Evolutionary conservation across 23 red algal genomes (phyloP).

Genomic region (Gracilaria vermiculophylla): DNA sequence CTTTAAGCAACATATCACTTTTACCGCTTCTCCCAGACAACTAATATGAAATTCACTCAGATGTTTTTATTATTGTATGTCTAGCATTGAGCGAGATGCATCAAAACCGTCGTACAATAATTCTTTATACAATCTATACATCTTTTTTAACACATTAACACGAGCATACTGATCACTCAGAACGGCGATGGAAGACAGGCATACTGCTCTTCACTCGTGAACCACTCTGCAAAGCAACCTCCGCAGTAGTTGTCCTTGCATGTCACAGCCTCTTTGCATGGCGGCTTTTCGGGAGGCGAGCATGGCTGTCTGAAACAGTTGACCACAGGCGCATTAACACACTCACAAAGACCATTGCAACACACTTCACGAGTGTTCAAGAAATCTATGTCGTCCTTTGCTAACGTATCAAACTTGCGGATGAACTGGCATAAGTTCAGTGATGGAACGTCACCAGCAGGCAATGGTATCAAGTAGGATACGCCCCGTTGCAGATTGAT

Average conservation of each 20-base stretch:
- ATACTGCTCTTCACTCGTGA: neutral
- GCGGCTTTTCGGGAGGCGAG: conserved; percentile 1
- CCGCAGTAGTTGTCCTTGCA: conserved; percentile 42
- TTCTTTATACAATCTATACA: no score
- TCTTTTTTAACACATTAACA: no score
- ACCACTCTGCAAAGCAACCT: conserved; percentile 26
- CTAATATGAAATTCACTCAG: no score
- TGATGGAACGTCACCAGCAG: neutral
- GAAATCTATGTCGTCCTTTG: neutral
- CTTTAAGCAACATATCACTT: no score
- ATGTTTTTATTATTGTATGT: no score
- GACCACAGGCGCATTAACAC: neutral
- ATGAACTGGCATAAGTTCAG: conserved; percentile 28
- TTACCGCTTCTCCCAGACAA: no score
- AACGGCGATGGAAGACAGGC: conserved; percentile 28
- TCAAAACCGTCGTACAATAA: no score
- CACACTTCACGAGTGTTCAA: conserved; percentile 21
- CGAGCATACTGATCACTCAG: no score
- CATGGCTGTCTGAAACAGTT: conserved; percentile 23
- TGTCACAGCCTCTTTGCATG: neutral
- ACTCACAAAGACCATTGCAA: neutral
- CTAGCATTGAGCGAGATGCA: no score
- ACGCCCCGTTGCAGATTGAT: neutral
- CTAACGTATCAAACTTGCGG: neutral
- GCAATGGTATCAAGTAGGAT: conserved; percentile 19